Conservation (phyloP, 805 yeast genomes). For the Ogataea nonfermentans region DNA sequence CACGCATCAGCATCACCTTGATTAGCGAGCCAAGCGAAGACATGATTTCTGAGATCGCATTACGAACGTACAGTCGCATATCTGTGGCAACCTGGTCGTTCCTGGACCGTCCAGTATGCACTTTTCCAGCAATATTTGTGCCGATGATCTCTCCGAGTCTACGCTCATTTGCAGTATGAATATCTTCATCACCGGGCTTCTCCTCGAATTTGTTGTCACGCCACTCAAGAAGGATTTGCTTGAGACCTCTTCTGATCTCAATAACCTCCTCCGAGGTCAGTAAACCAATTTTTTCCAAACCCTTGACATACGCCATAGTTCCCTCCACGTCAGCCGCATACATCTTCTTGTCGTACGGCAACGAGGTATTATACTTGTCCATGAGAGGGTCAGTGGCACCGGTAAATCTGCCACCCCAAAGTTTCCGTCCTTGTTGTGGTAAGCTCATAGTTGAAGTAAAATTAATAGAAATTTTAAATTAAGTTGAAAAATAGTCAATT, state of each 20-base stretch:
- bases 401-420: slow-evolving; percentile 99
- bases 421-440: slow-evolving; percentile 63
- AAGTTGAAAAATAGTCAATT: slow-evolving; percentile 3
- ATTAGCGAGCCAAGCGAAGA: slow-evolving; percentile 62
- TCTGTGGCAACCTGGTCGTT: slow-evolving; percentile 99
- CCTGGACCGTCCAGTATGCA: slow-evolving; percentile 98
- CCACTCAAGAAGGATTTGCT: slow-evolving; percentile 79
- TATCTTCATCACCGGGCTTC: slow-evolving; percentile 92
- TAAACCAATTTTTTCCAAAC: slow-evolving; percentile 75
- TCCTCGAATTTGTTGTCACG: slow-evolving; percentile 60
- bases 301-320: slow-evolving; percentile 88
- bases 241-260: slow-evolving; percentile 83
- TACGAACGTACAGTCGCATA: slow-evolving; percentile 91
- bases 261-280: slow-evolving; percentile 68
- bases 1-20: slow-evolving; percentile 67
- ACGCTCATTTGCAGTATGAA: slow-evolving; percentile 98
- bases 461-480: too few relatives aligned
- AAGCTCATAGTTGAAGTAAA: slow-evolving; percentile 17
- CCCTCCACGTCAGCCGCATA: slow-evolving; percentile 92
- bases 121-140: slow-evolving; percentile 90
- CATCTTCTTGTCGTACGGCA: slow-evolving; percentile 95
- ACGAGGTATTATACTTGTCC: slow-evolving; percentile 95
- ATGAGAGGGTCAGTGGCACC: slow-evolving; percentile 96
- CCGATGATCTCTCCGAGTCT: slow-evolving; percentile 96
- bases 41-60: slow-evolving; percentile 62